A percentile compares a stretch with the other conserved stretches of the same genome.
Conservation (phyloP, 106 monocot species). For the Allium sativum region DNA sequence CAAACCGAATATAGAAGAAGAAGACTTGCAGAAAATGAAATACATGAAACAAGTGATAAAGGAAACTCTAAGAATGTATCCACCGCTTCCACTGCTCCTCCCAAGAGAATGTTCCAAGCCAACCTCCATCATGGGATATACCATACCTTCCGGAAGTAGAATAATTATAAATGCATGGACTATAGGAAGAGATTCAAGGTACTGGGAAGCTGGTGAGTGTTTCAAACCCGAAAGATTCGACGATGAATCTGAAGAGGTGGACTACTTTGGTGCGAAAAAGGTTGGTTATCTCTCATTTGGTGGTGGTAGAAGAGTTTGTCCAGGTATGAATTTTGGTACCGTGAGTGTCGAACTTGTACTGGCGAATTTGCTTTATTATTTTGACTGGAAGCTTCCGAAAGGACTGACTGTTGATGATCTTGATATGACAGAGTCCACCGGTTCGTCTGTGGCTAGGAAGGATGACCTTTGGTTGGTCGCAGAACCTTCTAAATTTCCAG, state of each 20-base stretch:
- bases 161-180: conserved; percentile 10
- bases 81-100: neutral
- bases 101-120: neutral
- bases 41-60: neutral
- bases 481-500: neutral
- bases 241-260: neutral
- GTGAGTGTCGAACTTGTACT: conserved; percentile 3
- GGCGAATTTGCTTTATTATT: neutral
- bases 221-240: conserved; percentile 9
- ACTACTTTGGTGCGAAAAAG: neutral
- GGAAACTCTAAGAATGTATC: neutral
- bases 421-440: conserved; percentile 5
- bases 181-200: conserved; percentile 4
- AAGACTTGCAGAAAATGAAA: conserved; percentile 1
- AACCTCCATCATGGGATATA: conserved; percentile 2
- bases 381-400: conserved; percentile 3
- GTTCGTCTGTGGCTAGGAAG: neutral
- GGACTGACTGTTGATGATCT: neutral
- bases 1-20: neutral
- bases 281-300: conserved; percentile 8
- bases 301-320: conserved; percentile 9
- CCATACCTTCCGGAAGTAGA: neutral
- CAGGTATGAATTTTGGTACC: neutral
- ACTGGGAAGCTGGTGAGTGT: neutral
- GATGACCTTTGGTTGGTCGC: neutral